Conservation (phyloP, 2,329 filamentous ascomycete species). For the Beauveria bassiana region DNA sequence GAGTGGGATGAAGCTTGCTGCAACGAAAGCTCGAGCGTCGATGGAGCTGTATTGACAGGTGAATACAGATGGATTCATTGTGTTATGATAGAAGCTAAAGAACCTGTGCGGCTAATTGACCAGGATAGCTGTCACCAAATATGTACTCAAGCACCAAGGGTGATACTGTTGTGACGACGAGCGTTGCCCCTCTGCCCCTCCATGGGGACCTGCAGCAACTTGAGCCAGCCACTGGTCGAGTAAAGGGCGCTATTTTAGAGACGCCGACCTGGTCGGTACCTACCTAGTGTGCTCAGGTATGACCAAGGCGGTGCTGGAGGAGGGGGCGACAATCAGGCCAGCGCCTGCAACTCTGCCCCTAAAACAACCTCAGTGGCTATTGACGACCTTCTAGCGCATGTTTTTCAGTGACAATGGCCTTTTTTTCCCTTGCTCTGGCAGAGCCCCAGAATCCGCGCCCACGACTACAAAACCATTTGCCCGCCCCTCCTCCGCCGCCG, state of each 20-base stretch:
- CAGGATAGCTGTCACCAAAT: too few relatives aligned
- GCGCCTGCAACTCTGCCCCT: not conserved
- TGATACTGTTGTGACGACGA: not conserved
- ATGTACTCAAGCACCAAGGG: not conserved
- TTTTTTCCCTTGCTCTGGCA: not conserved
- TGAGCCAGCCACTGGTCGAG: too few relatives aligned
- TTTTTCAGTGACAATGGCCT: not conserved
- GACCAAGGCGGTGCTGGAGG: too few relatives aligned
- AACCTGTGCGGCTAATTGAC: not conserved
- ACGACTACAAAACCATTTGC: slow-evolving; percentile 10
- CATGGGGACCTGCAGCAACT: not conserved
- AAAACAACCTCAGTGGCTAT: not conserved
- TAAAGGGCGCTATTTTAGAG: too few relatives aligned
- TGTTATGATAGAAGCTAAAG: not conserved
- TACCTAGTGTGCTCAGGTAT: too few relatives aligned
- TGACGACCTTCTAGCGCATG: not conserved
- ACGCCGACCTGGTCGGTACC: too few relatives aligned
- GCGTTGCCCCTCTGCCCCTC: slow-evolving; percentile 2
- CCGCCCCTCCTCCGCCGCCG: slow-evolving; percentile 6
- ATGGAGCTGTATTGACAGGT: not conserved
- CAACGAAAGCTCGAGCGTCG: not conserved
- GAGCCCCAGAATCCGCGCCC: not conserved
- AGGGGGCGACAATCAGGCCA: not conserved
- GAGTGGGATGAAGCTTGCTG: not conserved
- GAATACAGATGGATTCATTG: not conserved